Percentiles rank a stretch among this genome's conserved stretches.
These are phyloP conservation scores for Clarkia xantiana DNA, from an alignment of 345 rosid species.

Conservation along the genomic window DNA sequence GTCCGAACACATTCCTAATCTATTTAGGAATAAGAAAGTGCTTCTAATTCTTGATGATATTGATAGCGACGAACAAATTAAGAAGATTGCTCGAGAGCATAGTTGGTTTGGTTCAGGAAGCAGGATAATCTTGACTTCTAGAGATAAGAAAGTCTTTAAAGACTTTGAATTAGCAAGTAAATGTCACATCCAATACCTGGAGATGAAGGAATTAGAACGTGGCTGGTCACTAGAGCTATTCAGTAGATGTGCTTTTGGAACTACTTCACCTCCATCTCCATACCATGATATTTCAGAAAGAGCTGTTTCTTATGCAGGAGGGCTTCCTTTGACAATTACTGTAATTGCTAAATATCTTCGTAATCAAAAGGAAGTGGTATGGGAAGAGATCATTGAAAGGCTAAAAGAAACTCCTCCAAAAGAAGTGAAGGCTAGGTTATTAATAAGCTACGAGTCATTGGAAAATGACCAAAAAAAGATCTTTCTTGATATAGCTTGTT, in stretches of 20 bases:
- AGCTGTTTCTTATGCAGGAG: background rate
- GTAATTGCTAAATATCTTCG: constrained; percentile 1
- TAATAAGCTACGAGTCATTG: background rate
- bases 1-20: too few species aligned
- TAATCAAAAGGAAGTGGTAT: constrained; percentile 1
- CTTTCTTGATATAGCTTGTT: constrained; percentile 1
- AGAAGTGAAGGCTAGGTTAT: constrained; percentile 2
- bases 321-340: constrained; percentile 8
- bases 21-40: too few species aligned
- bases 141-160: background rate
- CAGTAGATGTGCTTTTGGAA: constrained; percentile 3
- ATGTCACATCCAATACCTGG: background rate
- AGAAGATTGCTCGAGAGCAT: too few species aligned
- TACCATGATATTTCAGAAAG: background rate
- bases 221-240: constrained; percentile 4
- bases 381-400: constrained; percentile 1
- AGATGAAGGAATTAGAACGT: background rate
- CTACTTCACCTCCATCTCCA: background rate
- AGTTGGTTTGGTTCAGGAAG: constrained; percentile 6
- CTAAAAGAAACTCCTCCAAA: background rate
- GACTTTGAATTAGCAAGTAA: background rate
- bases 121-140: constrained; percentile 8
- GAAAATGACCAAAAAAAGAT: background rate
- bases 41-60: too few species aligned
- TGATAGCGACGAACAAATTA: too few species aligned